phyloP scores from a whole-genome alignment of 2,329 filamentous ascomycete genomes.

The Fusarium circinatum region DNA sequence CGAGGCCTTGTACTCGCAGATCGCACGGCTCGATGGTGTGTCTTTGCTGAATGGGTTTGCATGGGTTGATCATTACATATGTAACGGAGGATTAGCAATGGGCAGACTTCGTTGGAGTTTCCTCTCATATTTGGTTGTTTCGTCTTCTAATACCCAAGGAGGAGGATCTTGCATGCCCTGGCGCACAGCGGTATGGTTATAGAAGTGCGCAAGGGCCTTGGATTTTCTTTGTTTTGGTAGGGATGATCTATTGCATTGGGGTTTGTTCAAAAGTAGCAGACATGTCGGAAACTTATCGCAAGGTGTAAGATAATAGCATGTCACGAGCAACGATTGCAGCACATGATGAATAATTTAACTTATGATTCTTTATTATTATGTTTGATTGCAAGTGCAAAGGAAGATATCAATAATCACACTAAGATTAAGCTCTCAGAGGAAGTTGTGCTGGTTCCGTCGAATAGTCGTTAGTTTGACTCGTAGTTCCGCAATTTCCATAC shows the following conservation, averaged over 20 bases:
- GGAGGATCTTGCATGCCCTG: slow-evolving; percentile 41
- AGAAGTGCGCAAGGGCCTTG: slow-evolving; percentile 31
- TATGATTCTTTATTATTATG: background rate
- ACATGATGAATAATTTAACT: slow-evolving; percentile 16
- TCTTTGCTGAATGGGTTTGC: slow-evolving; percentile 89
- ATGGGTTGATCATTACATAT: slow-evolving; percentile 45
- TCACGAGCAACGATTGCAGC: slow-evolving; percentile 30
- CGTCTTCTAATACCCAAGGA: slow-evolving; percentile 40
- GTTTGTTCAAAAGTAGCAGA: slow-evolving; percentile 31
- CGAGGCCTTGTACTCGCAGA: slow-evolving; percentile 84
- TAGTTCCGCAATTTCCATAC: slow-evolving; percentile 27
- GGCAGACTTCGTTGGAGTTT: slow-evolving; percentile 34
- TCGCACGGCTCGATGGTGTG: slow-evolving; percentile 86
- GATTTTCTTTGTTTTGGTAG: slow-evolving; percentile 19
- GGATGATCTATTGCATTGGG: slow-evolving; percentile 25
- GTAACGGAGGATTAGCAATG: slow-evolving; percentile 2
- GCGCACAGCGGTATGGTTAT: slow-evolving; percentile 29
- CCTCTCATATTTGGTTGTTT: slow-evolving; percentile 29
- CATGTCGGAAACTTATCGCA: slow-evolving; percentile 15
- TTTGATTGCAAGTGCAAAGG: background rate
- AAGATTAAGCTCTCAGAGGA: background rate
- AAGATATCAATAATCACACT: background rate
- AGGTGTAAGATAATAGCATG: slow-evolving; percentile 34
- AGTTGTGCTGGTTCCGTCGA: slow-evolving; percentile 2
- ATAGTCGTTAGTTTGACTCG: slow-evolving; percentile 13